A percentile compares a stretch with the other conserved stretches of the same genome.
Evolutionary conservation across 306 rosid species (phyloP).

Genomic region (Abrus pulchellus): DNA sequence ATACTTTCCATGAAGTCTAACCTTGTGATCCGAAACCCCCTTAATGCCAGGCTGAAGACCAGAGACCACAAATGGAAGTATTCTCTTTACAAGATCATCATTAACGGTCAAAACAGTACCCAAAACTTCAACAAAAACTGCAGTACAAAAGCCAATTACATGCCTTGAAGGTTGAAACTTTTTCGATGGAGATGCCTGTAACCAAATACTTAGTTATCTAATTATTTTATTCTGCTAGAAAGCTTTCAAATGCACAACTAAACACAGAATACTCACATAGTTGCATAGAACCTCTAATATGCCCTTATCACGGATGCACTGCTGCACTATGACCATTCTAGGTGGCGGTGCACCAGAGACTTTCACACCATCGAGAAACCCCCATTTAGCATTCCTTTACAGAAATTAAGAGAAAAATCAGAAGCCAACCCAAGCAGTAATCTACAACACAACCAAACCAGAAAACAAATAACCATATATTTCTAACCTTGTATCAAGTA

Average conservation of each 20-base stretch:
- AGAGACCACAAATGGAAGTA: slow-evolving; percentile 77
- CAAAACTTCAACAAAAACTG: slow-evolving; percentile 85
- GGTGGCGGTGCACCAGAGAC: slow-evolving; percentile 89
- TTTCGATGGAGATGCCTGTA: slow-evolving; percentile 79
- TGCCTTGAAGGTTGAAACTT: slow-evolving; percentile 73
- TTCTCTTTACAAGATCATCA: slow-evolving; percentile 73
- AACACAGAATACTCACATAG: slow-evolving; percentile 73
- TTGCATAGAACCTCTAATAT: slow-evolving; percentile 76
- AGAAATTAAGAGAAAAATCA: slow-evolving; percentile 42
- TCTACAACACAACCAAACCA: slow-evolving; percentile 23
- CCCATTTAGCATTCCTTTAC: slow-evolving; percentile 83
- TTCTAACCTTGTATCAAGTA: slow-evolving; percentile 75
- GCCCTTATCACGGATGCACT: slow-evolving; percentile 79
- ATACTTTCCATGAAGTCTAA: slow-evolving; percentile 46
- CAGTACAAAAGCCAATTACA: slow-evolving; percentile 80
- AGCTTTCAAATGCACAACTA: slow-evolving; percentile 35
- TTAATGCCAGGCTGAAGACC: slow-evolving; percentile 73
- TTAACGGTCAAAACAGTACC: slow-evolving; percentile 66
- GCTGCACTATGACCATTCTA: slow-evolving; percentile 86
- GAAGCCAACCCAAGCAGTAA: slow-evolving; percentile 33
- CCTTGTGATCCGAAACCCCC: slow-evolving; percentile 81
- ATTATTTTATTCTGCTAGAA: slow-evolving; percentile 19
- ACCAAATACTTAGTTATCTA: slow-evolving; percentile 40
- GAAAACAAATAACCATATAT: slow-evolving; percentile 24
- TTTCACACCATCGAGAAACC: slow-evolving; percentile 82